A percentile compares a stretch with the other conserved stretches of the same genome.
These are phyloP conservation scores for Eleusine indica DNA, from an alignment of 176 grass and related monocot species.

Conservation along the genomic window DNA sequence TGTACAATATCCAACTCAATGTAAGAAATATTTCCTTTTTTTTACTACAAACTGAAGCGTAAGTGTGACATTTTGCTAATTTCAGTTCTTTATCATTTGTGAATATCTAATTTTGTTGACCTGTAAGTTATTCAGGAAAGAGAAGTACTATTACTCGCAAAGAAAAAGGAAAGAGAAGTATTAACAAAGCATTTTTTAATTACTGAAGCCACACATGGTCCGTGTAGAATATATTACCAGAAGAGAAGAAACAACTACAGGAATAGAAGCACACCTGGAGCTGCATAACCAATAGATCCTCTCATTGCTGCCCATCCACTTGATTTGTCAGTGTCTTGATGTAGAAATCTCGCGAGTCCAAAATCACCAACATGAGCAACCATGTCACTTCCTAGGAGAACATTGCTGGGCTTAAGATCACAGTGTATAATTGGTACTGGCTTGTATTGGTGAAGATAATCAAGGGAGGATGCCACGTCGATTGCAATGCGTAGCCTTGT, in stretches of 20 bases:
- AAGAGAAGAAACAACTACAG: background rate
- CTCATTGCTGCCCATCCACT: slow-evolving; percentile 25
- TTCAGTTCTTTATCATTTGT: too few relatives aligned
- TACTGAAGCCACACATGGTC: background rate
- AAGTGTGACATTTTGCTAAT: too few relatives aligned
- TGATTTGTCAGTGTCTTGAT: slow-evolving; percentile 2
- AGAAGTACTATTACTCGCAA: too few relatives aligned
- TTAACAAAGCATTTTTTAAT: background rate
- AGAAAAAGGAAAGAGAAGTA: too few relatives aligned
- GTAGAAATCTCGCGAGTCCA: slow-evolving; percentile 15
- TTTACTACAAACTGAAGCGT: too few relatives aligned
- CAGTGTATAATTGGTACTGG: slow-evolving; percentile 3
- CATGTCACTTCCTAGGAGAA: slow-evolving; percentile 8
- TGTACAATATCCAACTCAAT: too few relatives aligned
- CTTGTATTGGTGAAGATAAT: slow-evolving; percentile 21
- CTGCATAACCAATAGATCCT: slow-evolving; percentile 20
- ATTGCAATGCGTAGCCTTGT: background rate
- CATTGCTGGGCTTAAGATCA: slow-evolving; percentile 30
- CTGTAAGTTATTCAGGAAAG: too few relatives aligned
- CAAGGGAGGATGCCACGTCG: slow-evolving; percentile 1
- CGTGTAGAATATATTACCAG: background rate
- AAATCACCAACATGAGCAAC: slow-evolving; percentile 38
- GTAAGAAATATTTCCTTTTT: too few relatives aligned
- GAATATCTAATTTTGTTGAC: too few relatives aligned
- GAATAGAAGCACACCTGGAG: slow-evolving; percentile 9